Conservation (phyloP, 345 rosid genomes). For the Pseudoturritis turrita region DNA sequence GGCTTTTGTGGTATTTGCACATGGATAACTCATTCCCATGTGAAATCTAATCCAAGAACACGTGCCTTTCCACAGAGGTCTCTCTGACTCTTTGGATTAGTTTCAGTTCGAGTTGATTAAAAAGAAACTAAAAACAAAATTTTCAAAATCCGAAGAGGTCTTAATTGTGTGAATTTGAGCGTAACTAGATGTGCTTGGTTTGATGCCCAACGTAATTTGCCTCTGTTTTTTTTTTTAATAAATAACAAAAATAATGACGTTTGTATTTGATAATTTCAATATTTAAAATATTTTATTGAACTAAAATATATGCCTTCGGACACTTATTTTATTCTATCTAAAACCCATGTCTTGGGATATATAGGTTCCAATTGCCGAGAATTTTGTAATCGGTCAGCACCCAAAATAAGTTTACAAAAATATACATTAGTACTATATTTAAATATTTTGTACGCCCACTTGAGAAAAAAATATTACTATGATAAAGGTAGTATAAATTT, state of each 20-base stretch:
- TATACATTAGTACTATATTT: too few species aligned
- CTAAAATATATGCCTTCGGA: neutral
- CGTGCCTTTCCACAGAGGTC: constrained; percentile 30
- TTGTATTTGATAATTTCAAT: neutral
- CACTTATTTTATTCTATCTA: constrained; percentile 19
- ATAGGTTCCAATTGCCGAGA: constrained; percentile 10
- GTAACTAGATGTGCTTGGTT: constrained; percentile 19
- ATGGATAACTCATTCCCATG: constrained; percentile 35
- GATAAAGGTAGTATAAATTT: neutral
- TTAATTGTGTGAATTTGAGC: constrained; percentile 22
- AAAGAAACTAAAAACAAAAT: neutral
- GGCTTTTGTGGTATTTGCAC: constrained; percentile 21
- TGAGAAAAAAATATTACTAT: neutral
- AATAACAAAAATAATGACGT: neutral
- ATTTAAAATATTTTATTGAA: neutral
- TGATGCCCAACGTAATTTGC: constrained; percentile 11
- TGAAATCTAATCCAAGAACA: constrained; percentile 31
- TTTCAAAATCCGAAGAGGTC: constrained; percentile 16
- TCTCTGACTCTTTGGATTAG: constrained; percentile 23
- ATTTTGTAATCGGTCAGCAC: neutral
- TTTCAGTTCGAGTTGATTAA: constrained; percentile 13
- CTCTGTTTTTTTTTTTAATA: neutral
- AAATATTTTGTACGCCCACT: neutral
- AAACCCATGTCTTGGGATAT: constrained; percentile 28
- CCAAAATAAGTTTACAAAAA: neutral